Conservation (phyloP, 1,284 basidiomycete genomes). For the Trichosporon inkin region DNA sequence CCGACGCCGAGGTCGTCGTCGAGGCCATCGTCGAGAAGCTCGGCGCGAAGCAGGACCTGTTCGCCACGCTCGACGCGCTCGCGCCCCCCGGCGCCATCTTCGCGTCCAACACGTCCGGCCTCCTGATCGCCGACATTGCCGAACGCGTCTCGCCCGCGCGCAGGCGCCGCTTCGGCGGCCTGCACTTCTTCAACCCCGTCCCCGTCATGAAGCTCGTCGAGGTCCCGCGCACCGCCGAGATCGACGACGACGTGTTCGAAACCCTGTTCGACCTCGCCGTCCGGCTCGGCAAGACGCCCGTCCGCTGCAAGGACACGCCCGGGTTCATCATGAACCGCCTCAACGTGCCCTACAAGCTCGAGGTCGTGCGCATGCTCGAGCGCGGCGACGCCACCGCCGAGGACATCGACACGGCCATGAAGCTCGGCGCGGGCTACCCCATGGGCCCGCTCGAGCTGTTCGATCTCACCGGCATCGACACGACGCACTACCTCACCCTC, state of each 20-base stretch:
- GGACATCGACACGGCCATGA: slow-evolving; percentile 60
- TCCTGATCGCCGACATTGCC: slow-evolving; percentile 55
- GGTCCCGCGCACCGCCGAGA: slow-evolving; percentile 55
- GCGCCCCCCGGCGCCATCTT: slow-evolving; percentile 52
- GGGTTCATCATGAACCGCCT: slow-evolving; percentile 32
- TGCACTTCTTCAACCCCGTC: slow-evolving; percentile 57
- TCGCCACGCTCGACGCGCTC: slow-evolving; percentile 54
- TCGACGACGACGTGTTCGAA: slow-evolving; percentile 52
- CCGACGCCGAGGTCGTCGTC: slow-evolving; percentile 55
- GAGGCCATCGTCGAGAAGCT: slow-evolving; percentile 60
- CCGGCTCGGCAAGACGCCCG: slow-evolving; percentile 55
- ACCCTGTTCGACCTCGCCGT: slow-evolving; percentile 54
- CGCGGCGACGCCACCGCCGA: slow-evolving; percentile 57
- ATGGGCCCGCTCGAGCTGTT: slow-evolving; percentile 55
- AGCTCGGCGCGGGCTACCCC: slow-evolving; percentile 56
- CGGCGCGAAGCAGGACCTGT: slow-evolving; percentile 56
- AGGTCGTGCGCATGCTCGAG: slow-evolving; percentile 58
- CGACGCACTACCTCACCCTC: slow-evolving; percentile 39
- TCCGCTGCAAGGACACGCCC: slow-evolving; percentile 56
- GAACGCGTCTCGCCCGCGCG: slow-evolving; percentile 40
- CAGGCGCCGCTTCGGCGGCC: slow-evolving; percentile 52
- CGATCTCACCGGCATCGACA: slow-evolving; percentile 54
- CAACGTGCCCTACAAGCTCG: slow-evolving; percentile 34
- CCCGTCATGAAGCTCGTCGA: slow-evolving; percentile 59
- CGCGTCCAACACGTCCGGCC: slow-evolving; percentile 56